Evolutionary conservation across 345 rosid species (phyloP).

Genomic region (Anacardium occidentale): DNA sequence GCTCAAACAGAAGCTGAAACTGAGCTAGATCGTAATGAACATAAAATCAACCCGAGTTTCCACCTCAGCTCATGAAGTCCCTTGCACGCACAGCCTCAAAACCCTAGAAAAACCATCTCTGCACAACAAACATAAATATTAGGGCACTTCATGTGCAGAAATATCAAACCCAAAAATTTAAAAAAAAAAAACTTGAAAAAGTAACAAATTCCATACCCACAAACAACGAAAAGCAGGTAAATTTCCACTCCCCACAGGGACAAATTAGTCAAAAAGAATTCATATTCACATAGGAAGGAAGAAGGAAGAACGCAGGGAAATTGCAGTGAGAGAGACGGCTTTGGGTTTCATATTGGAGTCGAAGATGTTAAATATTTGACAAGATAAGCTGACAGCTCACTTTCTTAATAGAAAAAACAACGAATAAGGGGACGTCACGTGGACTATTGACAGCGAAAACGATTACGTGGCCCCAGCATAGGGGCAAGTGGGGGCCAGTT

Average conservation of each 20-base stretch:
- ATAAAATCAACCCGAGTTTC: slow-evolving; percentile 25
- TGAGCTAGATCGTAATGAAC: slow-evolving; percentile 21
- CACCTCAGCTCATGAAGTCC: slow-evolving; percentile 31
- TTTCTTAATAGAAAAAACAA: not conserved
- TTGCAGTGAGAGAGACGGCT: slow-evolving; percentile 8
- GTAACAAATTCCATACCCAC: slow-evolving; percentile 18
- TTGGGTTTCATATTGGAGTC: slow-evolving; percentile 13
- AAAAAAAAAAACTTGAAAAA: not conserved
- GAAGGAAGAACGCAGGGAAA: slow-evolving; percentile 18
- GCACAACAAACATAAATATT: slow-evolving; percentile 19
- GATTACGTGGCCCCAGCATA: slow-evolving; percentile 5
- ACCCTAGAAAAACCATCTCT: slow-evolving; percentile 23
- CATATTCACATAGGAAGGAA: not conserved
- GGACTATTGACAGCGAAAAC: not conserved
- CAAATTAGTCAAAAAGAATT: slow-evolving; percentile 8
- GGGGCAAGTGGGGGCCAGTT: not conserved
- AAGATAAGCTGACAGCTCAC: not conserved
- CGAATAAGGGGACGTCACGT: slow-evolving; percentile 21
- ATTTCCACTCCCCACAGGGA: slow-evolving; percentile 3
- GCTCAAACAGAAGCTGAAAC: slow-evolving; percentile 4
- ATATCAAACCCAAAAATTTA: not conserved
- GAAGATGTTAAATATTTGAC: slow-evolving; percentile 22
- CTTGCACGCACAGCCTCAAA: slow-evolving; percentile 31
- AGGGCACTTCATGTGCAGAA: slow-evolving; percentile 20
- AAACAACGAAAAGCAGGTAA: slow-evolving; percentile 11